Conservation (phyloP, 257 asterid species). For the Verbena officinalis region DNA sequence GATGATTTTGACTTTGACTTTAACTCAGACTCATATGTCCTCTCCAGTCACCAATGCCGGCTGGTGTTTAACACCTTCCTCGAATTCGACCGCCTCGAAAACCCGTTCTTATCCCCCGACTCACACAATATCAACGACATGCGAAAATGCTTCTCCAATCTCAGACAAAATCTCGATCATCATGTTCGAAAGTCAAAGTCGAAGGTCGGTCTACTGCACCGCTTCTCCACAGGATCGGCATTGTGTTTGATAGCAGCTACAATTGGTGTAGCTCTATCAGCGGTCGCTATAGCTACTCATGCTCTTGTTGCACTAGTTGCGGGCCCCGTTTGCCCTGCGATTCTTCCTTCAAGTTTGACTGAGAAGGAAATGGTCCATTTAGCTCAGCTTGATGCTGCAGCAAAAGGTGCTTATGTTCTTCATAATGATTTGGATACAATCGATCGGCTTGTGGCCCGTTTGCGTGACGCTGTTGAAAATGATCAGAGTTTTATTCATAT, state of each 20-base stretch:
- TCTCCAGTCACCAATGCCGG: constrained; percentile 61
- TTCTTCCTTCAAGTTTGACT: constrained; percentile 41
- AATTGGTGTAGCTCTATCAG: constrained; percentile 65
- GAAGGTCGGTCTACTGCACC: constrained; percentile 39
- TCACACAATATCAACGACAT: constrained; percentile 53
- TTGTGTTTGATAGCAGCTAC: constrained; percentile 57
- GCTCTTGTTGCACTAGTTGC: constrained; percentile 60
- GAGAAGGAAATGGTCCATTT: constrained; percentile 59
- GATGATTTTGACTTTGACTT: constrained; percentile 53
- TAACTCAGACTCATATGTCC: constrained; percentile 42
- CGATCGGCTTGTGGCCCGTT: constrained; percentile 68
- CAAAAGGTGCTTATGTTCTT: constrained; percentile 73
- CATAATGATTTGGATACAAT: constrained; percentile 78
- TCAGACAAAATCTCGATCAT: constrained; percentile 62
- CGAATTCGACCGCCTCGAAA: constrained; percentile 53
- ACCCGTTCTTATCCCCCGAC: constrained; percentile 64
- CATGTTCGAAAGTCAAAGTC: constrained; percentile 58
- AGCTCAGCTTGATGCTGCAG: constrained; percentile 81
- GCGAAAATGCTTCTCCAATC: constrained; percentile 63
- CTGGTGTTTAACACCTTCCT: constrained; percentile 53
- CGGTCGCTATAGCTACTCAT: constrained; percentile 64
- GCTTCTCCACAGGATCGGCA: constrained; percentile 62
- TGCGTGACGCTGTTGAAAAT: constrained; percentile 55
- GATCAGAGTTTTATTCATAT: constrained; percentile 59
- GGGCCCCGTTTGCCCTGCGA: constrained; percentile 37